Base-by-base conservation (phyloP, 805 yeast genomes). In the Metschnikowia gelsemii region DNA sequence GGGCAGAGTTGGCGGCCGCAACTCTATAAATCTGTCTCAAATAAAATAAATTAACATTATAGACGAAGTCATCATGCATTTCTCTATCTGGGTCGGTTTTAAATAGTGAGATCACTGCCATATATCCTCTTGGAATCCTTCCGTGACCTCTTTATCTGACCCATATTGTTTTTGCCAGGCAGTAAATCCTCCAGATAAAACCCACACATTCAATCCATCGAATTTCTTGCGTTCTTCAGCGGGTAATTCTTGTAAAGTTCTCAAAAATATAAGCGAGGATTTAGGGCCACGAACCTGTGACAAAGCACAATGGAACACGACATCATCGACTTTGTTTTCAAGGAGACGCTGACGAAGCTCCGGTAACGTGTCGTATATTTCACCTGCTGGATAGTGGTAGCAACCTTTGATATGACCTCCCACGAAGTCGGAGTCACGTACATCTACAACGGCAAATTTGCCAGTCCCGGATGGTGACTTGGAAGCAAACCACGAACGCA, bases 221-320 rank as follows among this genome's bases (percentile, higher is more conserved):
- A 45, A 54, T 19, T 56, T 57, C 16, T 46, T 41, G 7, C 52
- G 38, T 16, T 57, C 55, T 3, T 55, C 53, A 17, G 55, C 62
- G 2, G 53, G 53, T 12, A 62, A 38, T 9, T 64, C 70, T 32
- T 63, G 59, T 11, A 75, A 64, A 49, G 70, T 69, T 42, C 82
- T 62, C 48, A 72, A 55, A 53, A 84, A 84, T 52, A 68, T 70
- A 62, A 81, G 64, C 0, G 97, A 89, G 3, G 96, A 77, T 3
- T 86, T 70, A 0, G 98, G 98, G 0, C 98, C 98, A 38, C 99
- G 70, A 45, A 84, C 95, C 62, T 93, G 98, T 3, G 95, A 83
- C 22, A 86, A 70, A 21, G 90, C 89, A 62, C 99, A 91, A 60
- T 93, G 96, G 65, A 91, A 93, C 0, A 93, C 84, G 0, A 88